A percentile compares a stretch with the other conserved stretches of the same genome.
These are phyloP conservation scores for Sparassis latifolia DNA, from an alignment of 1,284 basidiomycete species.

Conservation along the genomic window DNA sequence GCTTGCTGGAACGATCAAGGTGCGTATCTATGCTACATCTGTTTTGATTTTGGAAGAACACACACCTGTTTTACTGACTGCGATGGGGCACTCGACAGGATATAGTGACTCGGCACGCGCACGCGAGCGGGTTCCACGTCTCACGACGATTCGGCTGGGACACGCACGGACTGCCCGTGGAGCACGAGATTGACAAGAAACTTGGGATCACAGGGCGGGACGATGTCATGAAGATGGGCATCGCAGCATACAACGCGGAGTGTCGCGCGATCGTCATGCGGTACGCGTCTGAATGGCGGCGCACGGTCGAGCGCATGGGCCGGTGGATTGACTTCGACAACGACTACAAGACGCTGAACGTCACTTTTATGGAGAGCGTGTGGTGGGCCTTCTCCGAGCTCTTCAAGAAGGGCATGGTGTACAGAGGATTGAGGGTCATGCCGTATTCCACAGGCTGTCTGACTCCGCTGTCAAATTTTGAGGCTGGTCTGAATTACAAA, in stretches of 20 bases:
- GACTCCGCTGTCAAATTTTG: constrained; percentile 97
- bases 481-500: constrained; percentile 90
- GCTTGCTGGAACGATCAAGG: constrained; percentile 93
- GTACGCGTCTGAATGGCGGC: constrained; percentile 90
- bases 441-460: constrained; percentile 97
- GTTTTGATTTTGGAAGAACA: neutral
- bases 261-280: constrained; percentile 98
- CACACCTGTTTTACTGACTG: too few species aligned
- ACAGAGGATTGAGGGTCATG: constrained; percentile 94
- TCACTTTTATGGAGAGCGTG: constrained; percentile 94
- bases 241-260: constrained; percentile 96
- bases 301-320: constrained; percentile 96
- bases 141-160: constrained; percentile 98
- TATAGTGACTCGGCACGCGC: constrained; percentile 93
- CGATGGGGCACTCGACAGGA: constrained; percentile 46
- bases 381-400: constrained; percentile 99
- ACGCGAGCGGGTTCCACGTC: constrained; percentile 92
- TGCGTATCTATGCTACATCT: constrained; percentile 27
- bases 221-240: constrained; percentile 95
- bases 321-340: constrained; percentile 99
- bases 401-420: constrained; percentile 91
- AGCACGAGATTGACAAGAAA: constrained; percentile 99
- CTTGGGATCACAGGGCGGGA: constrained; percentile 89
- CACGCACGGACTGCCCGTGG: constrained; percentile 97
- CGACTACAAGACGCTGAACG: constrained; percentile 97